Percentiles rank a stretch among this genome's conserved stretches.
These are phyloP conservation scores for Leccinum rimulosum DNA, from an alignment of 768 basidiomycete genomes.

Conservation along the genomic window DNA sequence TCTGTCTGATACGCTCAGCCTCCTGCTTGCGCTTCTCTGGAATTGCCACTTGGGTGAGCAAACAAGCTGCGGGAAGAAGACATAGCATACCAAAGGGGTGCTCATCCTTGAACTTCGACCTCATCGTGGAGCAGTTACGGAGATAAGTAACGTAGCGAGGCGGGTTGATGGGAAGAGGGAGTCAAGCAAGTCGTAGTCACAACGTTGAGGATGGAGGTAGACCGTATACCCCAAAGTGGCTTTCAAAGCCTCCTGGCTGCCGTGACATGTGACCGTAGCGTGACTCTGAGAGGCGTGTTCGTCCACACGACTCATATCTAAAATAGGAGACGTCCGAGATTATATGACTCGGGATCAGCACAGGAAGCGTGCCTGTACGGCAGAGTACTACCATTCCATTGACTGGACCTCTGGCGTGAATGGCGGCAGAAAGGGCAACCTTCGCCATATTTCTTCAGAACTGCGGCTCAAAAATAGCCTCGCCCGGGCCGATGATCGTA, in stretches of 20 bases:
- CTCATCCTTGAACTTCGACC: slow-evolving; percentile 98
- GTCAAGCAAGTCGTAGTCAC: slow-evolving; percentile 22
- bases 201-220: slow-evolving; percentile 24
- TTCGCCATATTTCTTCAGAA: neutral
- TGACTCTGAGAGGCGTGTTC: slow-evolving; percentile 23
- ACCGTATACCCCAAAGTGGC: slow-evolving; percentile 23
- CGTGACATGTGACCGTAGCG: slow-evolving; percentile 32
- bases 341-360: neutral
- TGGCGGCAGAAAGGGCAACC: neutral
- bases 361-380: neutral
- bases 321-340: slow-evolving; percentile 10
- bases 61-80: slow-evolving; percentile 34
- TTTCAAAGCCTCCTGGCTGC: slow-evolving; percentile 31
- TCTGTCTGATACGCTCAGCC: slow-evolving; percentile 97
- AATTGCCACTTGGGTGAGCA: slow-evolving; percentile 16
- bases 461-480: neutral
- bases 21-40: slow-evolving; percentile 99
- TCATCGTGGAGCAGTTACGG: slow-evolving; percentile 48
- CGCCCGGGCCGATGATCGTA: neutral
- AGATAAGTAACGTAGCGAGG: slow-evolving; percentile 3
- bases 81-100: slow-evolving; percentile 84
- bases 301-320: slow-evolving; percentile 11
- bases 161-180: slow-evolving; percentile 8
- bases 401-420: neutral
- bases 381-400: slow-evolving; percentile 2